Base-by-base conservation (phyloP, 202 grass and related monocot species). In the Zizania palustris region DNA sequence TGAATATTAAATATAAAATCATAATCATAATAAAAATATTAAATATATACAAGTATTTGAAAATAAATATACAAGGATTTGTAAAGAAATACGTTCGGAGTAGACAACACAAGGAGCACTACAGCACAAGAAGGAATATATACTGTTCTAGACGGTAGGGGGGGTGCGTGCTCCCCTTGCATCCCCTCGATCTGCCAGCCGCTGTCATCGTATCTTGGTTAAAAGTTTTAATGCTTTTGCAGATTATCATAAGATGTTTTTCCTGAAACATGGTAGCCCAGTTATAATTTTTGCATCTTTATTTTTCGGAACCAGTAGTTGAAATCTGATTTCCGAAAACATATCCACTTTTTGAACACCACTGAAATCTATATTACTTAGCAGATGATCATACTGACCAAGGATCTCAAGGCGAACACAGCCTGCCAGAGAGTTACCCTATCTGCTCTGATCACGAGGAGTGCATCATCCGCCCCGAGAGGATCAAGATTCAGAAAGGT, bases 401-500 rank as follows among this genome's bases (percentile, higher is more conserved):
- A 86, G 96, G 90, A 87, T 95, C 85, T 49, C 92, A 99, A 85
- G 92, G 85, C 11, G 91, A 88, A 56, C 91, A 92, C 22, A 88
- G 84, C 84, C 79, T 90, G 45, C 66, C 79, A 74, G 92, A 96
- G 67, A 87, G 87, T 69, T 81, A 88, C 33, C 83, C 87, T 9
- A 81, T 95, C 63, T 91, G 89, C 78, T 88, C 83, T 68, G 89
- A 96, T 64, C 87, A 93, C 9, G 89, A 92, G 38, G 85, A 89
- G 42, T 88, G 88, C 74, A 74, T 91, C 50, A 53, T 73, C 28
- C 92, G 92, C 63, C 89, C 90, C 0, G 92, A 99, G 54, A 91
- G 90, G 83, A 92, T 99, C 78, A 99, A 90, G 83, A 99, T 95
- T 64, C 80, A 90, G 83, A 99, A 99, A 84, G 96, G 96, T 77